These are phyloP conservation scores for Colletotrichum nymphaeae DNA, from an alignment of 2,329 filamentous ascomycete genomes.

Conservation along the genomic window DNA sequence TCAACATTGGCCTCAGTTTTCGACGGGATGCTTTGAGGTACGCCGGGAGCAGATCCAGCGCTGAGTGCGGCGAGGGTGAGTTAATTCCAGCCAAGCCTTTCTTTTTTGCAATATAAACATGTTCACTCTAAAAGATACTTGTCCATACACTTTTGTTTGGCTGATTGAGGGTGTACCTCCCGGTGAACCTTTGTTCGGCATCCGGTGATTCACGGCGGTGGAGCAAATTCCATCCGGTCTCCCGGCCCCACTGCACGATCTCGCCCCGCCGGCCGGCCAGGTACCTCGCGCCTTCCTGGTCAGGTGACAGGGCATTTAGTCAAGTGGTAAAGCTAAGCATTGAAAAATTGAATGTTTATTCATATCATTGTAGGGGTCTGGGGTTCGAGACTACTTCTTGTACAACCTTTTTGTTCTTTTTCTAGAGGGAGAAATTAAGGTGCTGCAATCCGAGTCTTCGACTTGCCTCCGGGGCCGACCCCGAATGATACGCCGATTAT, in stretches of 20 bases:
- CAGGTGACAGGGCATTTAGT: background rate
- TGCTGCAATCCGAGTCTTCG: background rate
- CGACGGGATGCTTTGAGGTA: background rate
- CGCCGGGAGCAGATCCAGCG: background rate
- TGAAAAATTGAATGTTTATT: background rate
- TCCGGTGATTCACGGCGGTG: background rate
- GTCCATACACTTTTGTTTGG: background rate
- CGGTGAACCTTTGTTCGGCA: background rate
- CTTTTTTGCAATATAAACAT: slow-evolving; percentile 50
- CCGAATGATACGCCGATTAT: background rate
- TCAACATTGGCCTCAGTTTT: background rate
- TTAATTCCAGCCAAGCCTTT: background rate
- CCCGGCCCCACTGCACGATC: background rate
- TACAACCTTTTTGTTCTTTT: background rate
- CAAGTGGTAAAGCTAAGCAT: background rate
- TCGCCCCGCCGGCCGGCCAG: no score
- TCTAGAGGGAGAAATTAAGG: background rate
- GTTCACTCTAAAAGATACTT: background rate
- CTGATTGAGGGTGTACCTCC: background rate
- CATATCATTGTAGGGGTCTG: background rate
- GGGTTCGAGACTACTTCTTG: background rate
- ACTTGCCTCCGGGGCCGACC: background rate
- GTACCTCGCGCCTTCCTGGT: background rate
- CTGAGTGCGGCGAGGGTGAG: background rate
- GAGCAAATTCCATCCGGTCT: background rate